phyloP scores from a whole-genome alignment of 2,329 filamentous ascomycete species.

The Paracoccidioides brasiliensis region DNA sequence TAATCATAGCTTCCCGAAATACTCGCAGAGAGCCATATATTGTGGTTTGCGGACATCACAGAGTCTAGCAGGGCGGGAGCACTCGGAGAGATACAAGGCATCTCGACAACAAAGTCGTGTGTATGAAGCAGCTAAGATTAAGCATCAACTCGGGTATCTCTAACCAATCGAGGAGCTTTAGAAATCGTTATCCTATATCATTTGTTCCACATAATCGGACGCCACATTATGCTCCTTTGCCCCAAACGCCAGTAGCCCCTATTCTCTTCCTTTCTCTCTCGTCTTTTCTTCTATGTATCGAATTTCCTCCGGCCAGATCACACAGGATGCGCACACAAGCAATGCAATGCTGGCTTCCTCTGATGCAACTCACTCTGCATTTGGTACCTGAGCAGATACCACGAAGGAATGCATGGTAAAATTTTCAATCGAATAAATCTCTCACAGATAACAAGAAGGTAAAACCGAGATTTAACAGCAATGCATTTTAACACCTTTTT shows the following conservation, averaged over 20 bases:
- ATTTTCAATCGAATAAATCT: too few species aligned
- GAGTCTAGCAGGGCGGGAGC: not conserved
- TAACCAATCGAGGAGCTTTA: constrained; percentile 36
- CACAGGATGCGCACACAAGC: not conserved
- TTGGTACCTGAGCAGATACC: not conserved
- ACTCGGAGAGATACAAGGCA: not conserved
- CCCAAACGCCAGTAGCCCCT: constrained; percentile 8
- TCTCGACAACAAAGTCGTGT: not conserved
- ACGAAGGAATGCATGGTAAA: not conserved
- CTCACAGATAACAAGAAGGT: not conserved
- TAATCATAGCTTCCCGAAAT: not conserved
- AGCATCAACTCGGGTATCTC: constrained; percentile 40
- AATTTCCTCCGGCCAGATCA: not conserved
- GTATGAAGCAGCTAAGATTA: constrained; percentile 23
- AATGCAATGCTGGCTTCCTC: not conserved
- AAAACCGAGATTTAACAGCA: not conserved
- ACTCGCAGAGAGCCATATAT: not conserved
- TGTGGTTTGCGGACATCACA: not conserved
- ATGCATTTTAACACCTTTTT: constrained; percentile 19
- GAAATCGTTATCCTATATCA: constrained; percentile 19
- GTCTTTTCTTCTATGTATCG: not conserved
- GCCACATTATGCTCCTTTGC: constrained; percentile 4
- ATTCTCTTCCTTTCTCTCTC: not conserved
- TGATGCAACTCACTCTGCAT: not conserved
- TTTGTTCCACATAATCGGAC: constrained; percentile 11